These are phyloP conservation scores for Microbotryum lychnidis-dioicae DNA, from an alignment of 1,284 basidiomycete species.

Conservation along the genomic window DNA sequence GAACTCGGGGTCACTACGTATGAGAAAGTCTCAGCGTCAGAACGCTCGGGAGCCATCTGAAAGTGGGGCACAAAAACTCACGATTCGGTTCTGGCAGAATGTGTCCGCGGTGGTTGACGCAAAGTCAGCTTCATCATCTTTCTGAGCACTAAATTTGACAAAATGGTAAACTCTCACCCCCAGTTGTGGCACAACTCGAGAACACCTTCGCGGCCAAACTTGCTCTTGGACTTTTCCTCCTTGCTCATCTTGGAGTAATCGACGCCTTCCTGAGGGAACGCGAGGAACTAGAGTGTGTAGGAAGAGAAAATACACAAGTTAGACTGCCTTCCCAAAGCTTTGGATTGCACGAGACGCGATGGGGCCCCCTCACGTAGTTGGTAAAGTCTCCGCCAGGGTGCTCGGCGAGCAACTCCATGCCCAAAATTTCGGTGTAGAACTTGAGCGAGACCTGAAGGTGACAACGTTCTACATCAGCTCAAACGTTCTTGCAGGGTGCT, in stretches of 20 bases:
- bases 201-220: conserved; percentile 50
- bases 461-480: conserved; percentile 25
- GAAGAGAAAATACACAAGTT: conserved; percentile 30
- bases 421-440: conserved; percentile 10
- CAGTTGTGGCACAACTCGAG: conserved; percentile 41
- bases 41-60: background rate
- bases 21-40: conserved; percentile 36
- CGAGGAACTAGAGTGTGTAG: no score
- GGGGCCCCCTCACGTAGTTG: conserved; percentile 37
- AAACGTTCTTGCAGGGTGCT: conserved; percentile 47
- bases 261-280: conserved; percentile 31
- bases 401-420: conserved; percentile 36
- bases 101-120: no score
- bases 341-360: background rate
- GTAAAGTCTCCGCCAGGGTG: conserved; percentile 40
- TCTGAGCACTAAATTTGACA: no score
- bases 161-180: background rate
- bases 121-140: no score
- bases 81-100: no score
- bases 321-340: conserved; percentile 4
- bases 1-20: conserved; percentile 68
- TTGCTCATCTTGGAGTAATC: conserved; percentile 26
- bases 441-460: conserved; percentile 10
- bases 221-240: conserved; percentile 39
- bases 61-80: conserved; percentile 37